Percentiles rank a stretch among this genome's conserved stretches.
These are phyloP conservation scores for Teunomyces lycoperdinae DNA, from an alignment of 805 yeast genomes.

Conservation along the genomic window DNA sequence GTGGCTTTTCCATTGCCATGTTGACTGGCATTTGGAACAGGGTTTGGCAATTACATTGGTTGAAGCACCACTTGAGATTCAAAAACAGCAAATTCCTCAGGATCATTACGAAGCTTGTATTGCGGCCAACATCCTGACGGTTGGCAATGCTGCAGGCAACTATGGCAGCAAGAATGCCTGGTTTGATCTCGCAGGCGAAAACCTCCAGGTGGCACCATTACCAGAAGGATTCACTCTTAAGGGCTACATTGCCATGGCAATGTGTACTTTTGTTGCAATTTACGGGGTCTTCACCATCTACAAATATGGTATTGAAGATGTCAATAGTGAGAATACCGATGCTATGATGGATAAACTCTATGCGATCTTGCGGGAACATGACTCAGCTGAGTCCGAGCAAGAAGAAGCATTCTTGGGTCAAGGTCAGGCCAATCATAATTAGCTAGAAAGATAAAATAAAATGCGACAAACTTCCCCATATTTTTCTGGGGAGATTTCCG, in stretches of 20 bases:
- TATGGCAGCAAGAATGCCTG: conserved; percentile 46
- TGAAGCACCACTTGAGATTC: conserved; percentile 63
- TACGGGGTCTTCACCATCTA: conserved; percentile 60
- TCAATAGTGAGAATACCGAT: conserved; percentile 47
- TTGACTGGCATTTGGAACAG: conserved; percentile 82
- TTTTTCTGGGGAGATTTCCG: not conserved
- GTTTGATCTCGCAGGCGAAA: conserved; percentile 59
- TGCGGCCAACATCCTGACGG: conserved; percentile 41
- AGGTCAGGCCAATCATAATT: not conserved
- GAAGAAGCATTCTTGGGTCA: conserved; percentile 8
- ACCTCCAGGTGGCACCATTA: conserved; percentile 56
- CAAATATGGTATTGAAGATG: conserved; percentile 64
- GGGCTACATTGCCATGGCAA: conserved; percentile 62
- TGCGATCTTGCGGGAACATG: conserved; percentile 27
- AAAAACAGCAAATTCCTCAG: conserved; percentile 36
- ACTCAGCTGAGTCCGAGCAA: not conserved
- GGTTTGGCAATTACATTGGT: conserved; percentile 71
- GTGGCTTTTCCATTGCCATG: conserved; percentile 93
- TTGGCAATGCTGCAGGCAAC: conserved; percentile 70
- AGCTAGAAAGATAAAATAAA: not conserved
- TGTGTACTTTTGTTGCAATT: conserved; percentile 55
- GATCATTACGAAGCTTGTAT: conserved; percentile 52
- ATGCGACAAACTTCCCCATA: not conserved
- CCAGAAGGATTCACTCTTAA: conserved; percentile 69
- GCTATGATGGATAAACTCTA: conserved; percentile 36